Evolutionary conservation across 1,139 yeast genomes (phyloP).

Genomic region (Pichia inconspicua): DNA sequence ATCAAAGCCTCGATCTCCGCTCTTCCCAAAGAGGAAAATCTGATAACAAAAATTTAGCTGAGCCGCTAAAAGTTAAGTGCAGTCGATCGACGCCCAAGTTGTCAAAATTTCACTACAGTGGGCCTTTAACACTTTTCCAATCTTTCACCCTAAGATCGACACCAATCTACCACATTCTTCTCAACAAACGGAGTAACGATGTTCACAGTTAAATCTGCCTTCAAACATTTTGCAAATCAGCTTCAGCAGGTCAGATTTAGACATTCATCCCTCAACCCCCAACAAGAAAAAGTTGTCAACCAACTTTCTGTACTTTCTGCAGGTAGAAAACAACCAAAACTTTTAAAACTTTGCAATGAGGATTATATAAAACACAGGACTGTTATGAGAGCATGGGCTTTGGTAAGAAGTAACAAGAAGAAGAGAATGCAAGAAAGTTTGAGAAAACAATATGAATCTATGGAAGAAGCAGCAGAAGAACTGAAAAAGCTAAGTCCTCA

Average conservation of each 20-base stretch:
- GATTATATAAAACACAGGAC: constrained; percentile 82
- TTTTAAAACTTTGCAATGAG: constrained; percentile 67
- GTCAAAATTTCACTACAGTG: too few relatives aligned
- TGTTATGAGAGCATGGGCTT: constrained; percentile 77
- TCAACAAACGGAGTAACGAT: neutral
- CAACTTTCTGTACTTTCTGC: constrained; percentile 85
- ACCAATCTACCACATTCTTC: too few relatives aligned
- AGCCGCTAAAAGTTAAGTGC: too few relatives aligned
- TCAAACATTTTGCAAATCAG: neutral
- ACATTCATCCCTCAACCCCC: constrained; percentile 30
- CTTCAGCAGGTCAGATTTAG: constrained; percentile 28
- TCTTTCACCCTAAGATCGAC: neutral
- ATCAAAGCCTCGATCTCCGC: neutral
- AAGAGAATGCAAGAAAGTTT: constrained; percentile 34
- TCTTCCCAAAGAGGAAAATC: neutral
- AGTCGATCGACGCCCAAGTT: neutral
- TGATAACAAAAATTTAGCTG: neutral
- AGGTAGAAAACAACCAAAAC: constrained; percentile 77
- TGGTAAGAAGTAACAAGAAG: constrained; percentile 45
- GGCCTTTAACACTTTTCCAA: neutral
- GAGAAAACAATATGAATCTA: constrained; percentile 56
- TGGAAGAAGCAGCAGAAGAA: constrained; percentile 67
- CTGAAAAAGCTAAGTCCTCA: constrained; percentile 42
- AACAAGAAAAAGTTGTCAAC: constrained; percentile 37
- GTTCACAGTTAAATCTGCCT: neutral